These are phyloP conservation scores for Xylariaceae sp. DNA, from an alignment of 2,329 filamentous ascomycete species.

Conservation along the genomic window DNA sequence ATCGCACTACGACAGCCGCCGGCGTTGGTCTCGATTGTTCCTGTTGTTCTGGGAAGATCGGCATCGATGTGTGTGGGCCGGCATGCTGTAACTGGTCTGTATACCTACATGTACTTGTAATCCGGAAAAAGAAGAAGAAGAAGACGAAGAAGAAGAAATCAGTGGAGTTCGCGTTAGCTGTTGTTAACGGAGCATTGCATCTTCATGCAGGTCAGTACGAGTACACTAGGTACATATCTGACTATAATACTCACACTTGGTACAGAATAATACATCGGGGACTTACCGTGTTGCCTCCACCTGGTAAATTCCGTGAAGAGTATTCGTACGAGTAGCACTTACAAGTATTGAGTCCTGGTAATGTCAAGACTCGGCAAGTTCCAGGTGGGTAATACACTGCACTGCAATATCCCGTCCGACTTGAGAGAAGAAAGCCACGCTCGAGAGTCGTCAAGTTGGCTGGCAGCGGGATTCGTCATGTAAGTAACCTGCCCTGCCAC, in stretches of 20 bases:
- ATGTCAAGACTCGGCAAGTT: not conserved
- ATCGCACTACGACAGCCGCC: not conserved
- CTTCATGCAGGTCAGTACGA: no score
- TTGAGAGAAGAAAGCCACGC: not conserved
- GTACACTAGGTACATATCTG: not conserved
- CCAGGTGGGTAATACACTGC: not conserved
- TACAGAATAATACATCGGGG: not conserved
- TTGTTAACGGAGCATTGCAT: no score
- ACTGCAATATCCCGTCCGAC: not conserved
- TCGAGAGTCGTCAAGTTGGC: not conserved
- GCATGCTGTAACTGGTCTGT: not conserved
- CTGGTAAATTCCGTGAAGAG: not conserved
- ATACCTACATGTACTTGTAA: no score
- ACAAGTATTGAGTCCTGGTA: no score
- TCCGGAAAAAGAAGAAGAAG: no score
- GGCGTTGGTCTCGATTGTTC: not conserved
- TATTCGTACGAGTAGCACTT: no score
- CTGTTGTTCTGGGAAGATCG: not conserved
- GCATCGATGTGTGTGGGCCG: not conserved
- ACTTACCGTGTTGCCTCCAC: not conserved
- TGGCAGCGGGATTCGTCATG: not conserved
- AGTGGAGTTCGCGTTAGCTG: no score
- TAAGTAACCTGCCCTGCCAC: not conserved
- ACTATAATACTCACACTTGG: not conserved
- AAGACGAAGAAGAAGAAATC: no score